Evolutionary conservation across 2,329 filamentous ascomycete species (phyloP), one percentile per base, ranked within the genome.

Genomic region (Corniculantispora saksenae): DNA sequence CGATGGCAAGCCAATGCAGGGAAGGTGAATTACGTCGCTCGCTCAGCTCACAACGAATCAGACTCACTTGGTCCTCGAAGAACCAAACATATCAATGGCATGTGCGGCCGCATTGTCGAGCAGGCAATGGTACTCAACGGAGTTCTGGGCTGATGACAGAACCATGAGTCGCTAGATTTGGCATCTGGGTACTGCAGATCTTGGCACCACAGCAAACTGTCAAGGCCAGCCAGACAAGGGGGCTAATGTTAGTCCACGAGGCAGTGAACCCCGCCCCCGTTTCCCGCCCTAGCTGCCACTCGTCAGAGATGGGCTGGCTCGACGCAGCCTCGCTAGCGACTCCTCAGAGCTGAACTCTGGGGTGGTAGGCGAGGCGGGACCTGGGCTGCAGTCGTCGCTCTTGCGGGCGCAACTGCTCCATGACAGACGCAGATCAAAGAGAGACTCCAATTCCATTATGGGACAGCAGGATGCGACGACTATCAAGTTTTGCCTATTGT

Each of bases 151-250:
- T 51, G 48, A 21, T n/a, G n/a, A n/a, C n/a, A 40, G 19, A 62
- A 50, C 60, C 38, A 62, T n/a, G 38, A 38, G 25, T 48, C 19
- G 45, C 45, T 50, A 32, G 55, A 61, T 54, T 54, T 54, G 13
- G 48, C 40, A 63, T 63, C 60, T 63, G 60, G 60, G 15, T n/a
- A 45, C 51, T 32, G 51, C 51, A 63, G 51, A 63, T 63, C 60
- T 63, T 63, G 60, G 60, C 60, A 63, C 60, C 58, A 55, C 48
- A 62, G 60, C 45, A 54, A 54, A 54, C 19, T 23, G 25, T 35
- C 15, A 53, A 53, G 47, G n/a, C n/a, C n/a, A n/a, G n/a, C n/a
- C n/a, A n/a, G n/a, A n/a, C n/a, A n/a, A n/a, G n/a, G n/a, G n/a
- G n/a, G n/a, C n/a, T n/a, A n/a, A n/a, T n/a, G n/a, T 40, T 61